Conservation (phyloP, 1,284 basidiomycete genomes). For the Moesziomyces aphidis region DNA sequence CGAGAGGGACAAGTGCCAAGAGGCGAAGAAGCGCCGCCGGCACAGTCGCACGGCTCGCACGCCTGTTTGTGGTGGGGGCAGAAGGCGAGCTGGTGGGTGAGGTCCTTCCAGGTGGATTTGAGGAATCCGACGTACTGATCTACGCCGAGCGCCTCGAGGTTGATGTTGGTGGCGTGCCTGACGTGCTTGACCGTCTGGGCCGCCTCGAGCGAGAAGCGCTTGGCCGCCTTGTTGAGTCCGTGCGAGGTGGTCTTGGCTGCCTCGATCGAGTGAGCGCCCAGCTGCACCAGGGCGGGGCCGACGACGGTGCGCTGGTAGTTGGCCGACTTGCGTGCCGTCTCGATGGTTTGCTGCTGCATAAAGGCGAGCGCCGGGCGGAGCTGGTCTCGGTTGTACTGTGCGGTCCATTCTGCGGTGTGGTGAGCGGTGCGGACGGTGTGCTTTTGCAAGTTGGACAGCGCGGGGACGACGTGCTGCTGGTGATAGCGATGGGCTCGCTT, state of each 20-base stretch:
- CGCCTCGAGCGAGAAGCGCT: slow-evolving; percentile 26
- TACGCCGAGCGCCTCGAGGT: slow-evolving; percentile 29
- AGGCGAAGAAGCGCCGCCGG: too few species aligned
- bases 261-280: slow-evolving; percentile 18
- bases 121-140: slow-evolving; percentile 38
- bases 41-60: too few species aligned
- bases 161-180: slow-evolving; percentile 19
- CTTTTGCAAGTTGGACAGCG: neutral
- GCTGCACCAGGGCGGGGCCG: slow-evolving; percentile 8
- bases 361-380: slow-evolving; percentile 1
- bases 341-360: neutral
- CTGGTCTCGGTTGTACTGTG: slow-evolving; percentile 1
- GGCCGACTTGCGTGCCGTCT: neutral
- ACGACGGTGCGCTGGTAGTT: slow-evolving; percentile 4
- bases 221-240: slow-evolving; percentile 31
- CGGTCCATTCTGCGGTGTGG: slow-evolving; percentile 3
- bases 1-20: too few species aligned
- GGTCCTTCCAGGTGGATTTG: slow-evolving; percentile 10
- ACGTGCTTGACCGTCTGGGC: slow-evolving; percentile 23
- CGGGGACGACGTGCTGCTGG: slow-evolving; percentile 14
- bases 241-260: slow-evolving; percentile 25
- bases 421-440: slow-evolving; percentile 5
- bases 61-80: neutral
- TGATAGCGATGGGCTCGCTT: slow-evolving; percentile 25
- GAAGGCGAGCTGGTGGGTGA: neutral